A percentile compares a stretch with the other conserved stretches of the same genome.
These are phyloP conservation scores for Carallia brachiata DNA, from an alignment of 345 rosid species.

Conservation along the genomic window DNA sequence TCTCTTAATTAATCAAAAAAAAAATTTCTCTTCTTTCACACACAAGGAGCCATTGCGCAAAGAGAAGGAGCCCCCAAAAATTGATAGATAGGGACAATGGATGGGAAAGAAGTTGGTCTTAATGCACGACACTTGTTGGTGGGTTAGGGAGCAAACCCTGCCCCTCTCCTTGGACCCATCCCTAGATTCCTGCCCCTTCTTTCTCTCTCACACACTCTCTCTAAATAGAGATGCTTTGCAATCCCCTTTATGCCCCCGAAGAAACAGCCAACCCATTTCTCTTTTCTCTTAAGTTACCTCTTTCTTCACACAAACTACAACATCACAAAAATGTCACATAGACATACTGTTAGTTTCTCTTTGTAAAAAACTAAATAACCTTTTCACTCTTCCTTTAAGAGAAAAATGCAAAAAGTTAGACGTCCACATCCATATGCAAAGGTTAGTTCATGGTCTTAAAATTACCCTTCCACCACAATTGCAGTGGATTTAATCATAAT, in stretches of 20 bases:
- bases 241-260: conserved; percentile 11
- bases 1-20: not conserved
- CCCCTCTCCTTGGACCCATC: conserved; percentile 56
- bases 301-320: not conserved
- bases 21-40: conserved; percentile 8
- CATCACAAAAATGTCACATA: not conserved
- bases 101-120: conserved; percentile 38
- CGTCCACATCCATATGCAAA: too few relatives aligned
- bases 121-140: conserved; percentile 69
- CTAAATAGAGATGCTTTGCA: not conserved
- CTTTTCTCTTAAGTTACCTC: conserved; percentile 14
- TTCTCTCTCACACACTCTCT: conserved; percentile 9
- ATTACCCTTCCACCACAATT: too few relatives aligned
- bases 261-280: conserved; percentile 35
- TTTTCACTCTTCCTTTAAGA: too few relatives aligned
- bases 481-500: too few relatives aligned
- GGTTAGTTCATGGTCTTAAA: too few relatives aligned
- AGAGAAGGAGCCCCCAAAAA: conserved; percentile 15
- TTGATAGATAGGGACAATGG: conserved; percentile 38
- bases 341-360: not conserved
- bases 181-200: conserved; percentile 41
- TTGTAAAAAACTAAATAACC: too few relatives aligned
- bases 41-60: conserved; percentile 5
- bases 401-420: too few relatives aligned
- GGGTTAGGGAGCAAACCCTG: conserved; percentile 73